Conservation (phyloP, 164 flowering plant species). For the Piper betle region DNA sequence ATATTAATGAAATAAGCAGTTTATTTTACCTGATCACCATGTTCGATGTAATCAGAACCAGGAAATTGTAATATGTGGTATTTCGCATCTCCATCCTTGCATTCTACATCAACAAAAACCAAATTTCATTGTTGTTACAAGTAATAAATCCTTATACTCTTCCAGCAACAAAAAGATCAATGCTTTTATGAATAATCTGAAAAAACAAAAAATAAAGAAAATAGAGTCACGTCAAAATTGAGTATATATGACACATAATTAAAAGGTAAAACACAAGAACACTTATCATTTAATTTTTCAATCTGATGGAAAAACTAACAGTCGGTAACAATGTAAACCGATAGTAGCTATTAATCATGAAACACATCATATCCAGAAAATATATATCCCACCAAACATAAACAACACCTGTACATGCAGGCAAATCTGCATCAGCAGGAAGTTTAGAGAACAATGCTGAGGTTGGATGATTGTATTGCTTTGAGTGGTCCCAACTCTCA, state of each 20-base stretch:
- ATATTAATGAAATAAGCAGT: too few relatives aligned
- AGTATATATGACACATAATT: too few relatives aligned
- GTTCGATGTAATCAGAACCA: constrained; percentile 39
- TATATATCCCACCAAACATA: background rate
- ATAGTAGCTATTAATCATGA: background rate
- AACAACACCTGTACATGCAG: constrained; percentile 62
- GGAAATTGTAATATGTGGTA: constrained; percentile 65
- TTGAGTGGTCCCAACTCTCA: constrained; percentile 48
- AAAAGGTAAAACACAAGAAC: too few relatives aligned
- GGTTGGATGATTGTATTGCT: constrained; percentile 25
- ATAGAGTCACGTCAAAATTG: too few relatives aligned
- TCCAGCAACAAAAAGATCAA: background rate
- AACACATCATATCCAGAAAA: background rate
- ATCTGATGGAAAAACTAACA: too few relatives aligned
- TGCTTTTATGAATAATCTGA: background rate
- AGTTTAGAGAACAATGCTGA: constrained; percentile 62
- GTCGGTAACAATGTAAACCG: background rate
- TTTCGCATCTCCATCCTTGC: constrained; percentile 46
- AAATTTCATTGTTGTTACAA: background rate
- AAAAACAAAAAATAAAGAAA: too few relatives aligned
- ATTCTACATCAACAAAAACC: constrained; percentile 25
- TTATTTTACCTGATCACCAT: constrained; percentile 35
- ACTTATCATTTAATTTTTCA: too few relatives aligned
- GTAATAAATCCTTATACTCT: background rate
- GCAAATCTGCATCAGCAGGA: constrained; percentile 76